Base-by-base conservation (phyloP, 1,284 basidiomycete species). In the Ganoderma resinaceum region DNA sequence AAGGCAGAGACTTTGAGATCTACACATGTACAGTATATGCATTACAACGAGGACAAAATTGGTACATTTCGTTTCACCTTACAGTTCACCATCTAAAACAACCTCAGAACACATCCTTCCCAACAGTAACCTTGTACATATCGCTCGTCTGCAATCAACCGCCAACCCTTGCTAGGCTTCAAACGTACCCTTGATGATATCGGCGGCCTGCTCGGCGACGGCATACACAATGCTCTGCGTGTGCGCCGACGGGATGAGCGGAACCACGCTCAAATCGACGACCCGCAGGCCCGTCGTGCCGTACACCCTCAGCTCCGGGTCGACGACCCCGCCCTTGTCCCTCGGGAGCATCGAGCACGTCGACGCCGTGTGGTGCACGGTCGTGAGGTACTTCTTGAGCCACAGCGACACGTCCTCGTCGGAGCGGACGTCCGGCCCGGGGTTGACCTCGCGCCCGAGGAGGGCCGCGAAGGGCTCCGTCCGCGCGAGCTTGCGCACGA, bases 231-330 rank as follows among this genome's bases (percentile, higher is more conserved):
- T 53, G 52, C 49, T 46, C 60, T 65, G 67, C 18, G 67, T 65
- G 37, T 68, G 67, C 16, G 60, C 52, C 11, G 63, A 53, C 2
- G 62, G 60, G n/a, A 52, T 37, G 26, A 62, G 55, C 29, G 63
- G 67, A 74, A 81, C 85, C 12, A 88, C 79, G 4, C 84, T 86
- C n/a, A 83, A 78, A 70, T 89, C 86, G 37, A 81, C 83, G 3
- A 86, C 84, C 42, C 83, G 83, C 70, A 86, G 83, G 76, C 87
- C 88, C 64, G 79, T 65, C 12, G 85, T 84, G 33, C 89, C 89
- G 76, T 91, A 88, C 4, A 91, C 89, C 67, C 80, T 78, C 18
- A 89, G 76, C 57, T 79, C 78, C 12, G 82, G 76, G 77, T 85
- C 85, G 46, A 89, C 86, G 29, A 88, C 87, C 69, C 87, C 87